Conservation (phyloP, 2,329 filamentous ascomycete species). For the Fusarium oxysporum region DNA sequence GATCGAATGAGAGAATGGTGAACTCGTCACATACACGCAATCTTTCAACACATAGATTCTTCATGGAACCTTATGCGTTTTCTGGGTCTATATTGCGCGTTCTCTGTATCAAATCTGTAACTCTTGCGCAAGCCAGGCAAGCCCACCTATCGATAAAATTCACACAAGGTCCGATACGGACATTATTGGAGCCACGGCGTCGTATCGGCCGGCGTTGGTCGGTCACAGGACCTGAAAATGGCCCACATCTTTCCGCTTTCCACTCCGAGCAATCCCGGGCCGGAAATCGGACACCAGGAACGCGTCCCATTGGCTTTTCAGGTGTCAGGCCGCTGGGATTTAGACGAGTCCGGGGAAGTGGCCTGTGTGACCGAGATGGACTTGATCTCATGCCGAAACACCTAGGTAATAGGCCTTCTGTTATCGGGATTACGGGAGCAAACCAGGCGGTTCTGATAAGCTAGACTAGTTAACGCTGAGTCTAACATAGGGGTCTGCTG, state of each 20-base stretch:
- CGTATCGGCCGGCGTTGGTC: constrained; percentile 34
- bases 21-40: constrained; percentile 32
- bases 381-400: constrained; percentile 16
- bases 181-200: constrained; percentile 5
- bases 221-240: constrained; percentile 35
- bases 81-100: constrained; percentile 22
- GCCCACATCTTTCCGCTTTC: constrained; percentile 43
- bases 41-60: constrained; percentile 3
- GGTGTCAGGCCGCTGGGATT: neutral
- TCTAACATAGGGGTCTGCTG: constrained; percentile 27
- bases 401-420: constrained; percentile 9
- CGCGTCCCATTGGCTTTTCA: constrained; percentile 19
- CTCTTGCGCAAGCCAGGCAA: constrained; percentile 24
- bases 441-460: constrained; percentile 2
- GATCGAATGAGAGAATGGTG: constrained; percentile 9
- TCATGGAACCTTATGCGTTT: neutral
- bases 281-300: constrained; percentile 38
- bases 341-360: constrained; percentile 29
- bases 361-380: constrained; percentile 21
- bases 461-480: neutral
- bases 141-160: constrained; percentile 21
- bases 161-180: constrained; percentile 33
- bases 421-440: constrained; percentile 3
- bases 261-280: constrained; percentile 32
- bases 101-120: constrained; percentile 23